Base-by-base conservation (phyloP, 192 early-diverging fungal genomes). In the Gamsiella multidivaricata region DNA sequence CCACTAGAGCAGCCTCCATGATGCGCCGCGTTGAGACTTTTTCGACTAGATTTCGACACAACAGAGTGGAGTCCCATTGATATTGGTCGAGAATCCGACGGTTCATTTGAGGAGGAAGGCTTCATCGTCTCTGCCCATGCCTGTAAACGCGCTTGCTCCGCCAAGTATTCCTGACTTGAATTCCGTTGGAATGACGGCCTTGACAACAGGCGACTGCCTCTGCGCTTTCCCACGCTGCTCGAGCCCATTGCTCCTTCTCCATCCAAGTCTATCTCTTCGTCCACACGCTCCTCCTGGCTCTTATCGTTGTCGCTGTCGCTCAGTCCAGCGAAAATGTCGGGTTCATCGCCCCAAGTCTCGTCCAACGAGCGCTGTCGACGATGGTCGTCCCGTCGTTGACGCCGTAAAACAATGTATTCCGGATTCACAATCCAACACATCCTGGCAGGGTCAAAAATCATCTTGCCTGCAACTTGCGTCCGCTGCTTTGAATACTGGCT, bases 351-450 rank as follows among this genome's bases (percentile, higher is more conserved):
- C 73, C 73, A 76, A 22, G 57, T 52, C 1, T 76, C 65, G 32
- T 68, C 65, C 62, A 73, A 31, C 9, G 70, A 70, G 22, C 28
- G 26, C 18, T 70, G 52, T 23, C 67, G 56, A 34, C 12, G 18
- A 22, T 59, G 53, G 29, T 49, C 33, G 7, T n/a, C 29, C 4
- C 41, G 29, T 33, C 33, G 36, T 37, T 54, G 71, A 14, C 49
- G 45, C 2, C 65, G 58, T 3, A 43, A 29, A 25, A 25, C 25
- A n/a, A 76, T 47, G 26, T 76, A 76, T 25, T 76, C 73, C 29
- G 73, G 73, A 26, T 76, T 76, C n/a, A 76, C 32, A 23, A 76
- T 53, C 73, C 73, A 76, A 22, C 73, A 68, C 73, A 76, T 68
- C 45, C 59, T 46, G 14, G 12, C 32, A 0, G 64, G 73, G 7